Evolutionary conservation across 345 rosid genomes (phyloP).

Genomic region (Crucihimalaya himalaica): DNA sequence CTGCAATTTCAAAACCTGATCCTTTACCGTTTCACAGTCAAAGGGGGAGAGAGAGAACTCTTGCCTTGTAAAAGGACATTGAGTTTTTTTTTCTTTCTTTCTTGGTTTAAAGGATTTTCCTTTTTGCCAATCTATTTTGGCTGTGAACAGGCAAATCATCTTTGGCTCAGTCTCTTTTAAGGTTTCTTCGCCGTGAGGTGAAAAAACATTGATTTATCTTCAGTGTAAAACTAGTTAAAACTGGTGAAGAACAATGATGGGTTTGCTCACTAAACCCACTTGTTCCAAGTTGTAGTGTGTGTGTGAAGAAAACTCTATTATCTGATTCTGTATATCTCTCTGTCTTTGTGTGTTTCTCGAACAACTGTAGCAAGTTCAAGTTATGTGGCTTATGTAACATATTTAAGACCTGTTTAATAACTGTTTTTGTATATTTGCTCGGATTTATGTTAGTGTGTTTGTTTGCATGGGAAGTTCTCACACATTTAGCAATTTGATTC

Average conservation of each 20-base stretch:
- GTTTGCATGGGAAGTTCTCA: too few relatives aligned
- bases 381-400: conserved; percentile 23
- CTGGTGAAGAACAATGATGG: conserved; percentile 35
- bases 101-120: conserved; percentile 24
- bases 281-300: conserved; percentile 12
- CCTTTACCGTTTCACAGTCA: conserved; percentile 33
- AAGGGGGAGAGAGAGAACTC: background rate
- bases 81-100: conserved; percentile 11
- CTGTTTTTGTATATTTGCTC: background rate
- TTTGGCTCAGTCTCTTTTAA: conserved; percentile 53
- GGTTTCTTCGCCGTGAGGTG: conserved; percentile 27
- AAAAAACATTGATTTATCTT: conserved; percentile 14
- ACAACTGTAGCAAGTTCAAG: conserved; percentile 4
- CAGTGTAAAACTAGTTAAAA: conserved; percentile 15
- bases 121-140: conserved; percentile 46
- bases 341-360: conserved; percentile 15
- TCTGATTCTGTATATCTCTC: background rate
- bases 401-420: background rate
- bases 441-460: background rate
- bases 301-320: background rate
- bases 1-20: conserved; percentile 63
- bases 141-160: conserved; percentile 92
- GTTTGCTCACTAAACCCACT: conserved; percentile 21
- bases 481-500: too few relatives aligned
- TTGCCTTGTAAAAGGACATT: conserved; percentile 19